Conservation (phyloP, 495 filamentous ascomycete genomes). For the Chaetomium cochliodes region DNA sequence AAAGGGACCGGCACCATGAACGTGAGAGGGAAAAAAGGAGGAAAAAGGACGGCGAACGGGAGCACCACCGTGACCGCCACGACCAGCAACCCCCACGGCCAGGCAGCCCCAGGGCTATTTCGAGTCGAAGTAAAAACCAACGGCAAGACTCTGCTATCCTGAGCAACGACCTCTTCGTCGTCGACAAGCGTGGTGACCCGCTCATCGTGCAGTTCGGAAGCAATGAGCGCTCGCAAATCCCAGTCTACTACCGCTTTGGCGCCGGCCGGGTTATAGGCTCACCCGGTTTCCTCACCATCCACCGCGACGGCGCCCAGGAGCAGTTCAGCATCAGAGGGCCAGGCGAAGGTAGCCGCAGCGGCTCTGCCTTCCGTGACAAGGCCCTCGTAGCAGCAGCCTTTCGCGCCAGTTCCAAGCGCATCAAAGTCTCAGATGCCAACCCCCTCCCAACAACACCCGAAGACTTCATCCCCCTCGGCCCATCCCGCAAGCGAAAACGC, state of each 20-base stretch:
- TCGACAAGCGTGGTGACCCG: slow-evolving; percentile 47
- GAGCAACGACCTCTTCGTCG: slow-evolving; percentile 32
- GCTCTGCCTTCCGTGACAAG: slow-evolving; percentile 43
- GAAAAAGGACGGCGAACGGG: slow-evolving; percentile 4
- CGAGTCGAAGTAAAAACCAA: not conserved
- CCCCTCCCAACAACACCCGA: slow-evolving; percentile 23
- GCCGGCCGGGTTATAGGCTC: slow-evolving; percentile 42
- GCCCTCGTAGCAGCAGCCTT: slow-evolving; percentile 35
- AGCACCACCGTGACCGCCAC: not conserved
- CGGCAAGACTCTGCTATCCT: not conserved
- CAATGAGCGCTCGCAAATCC: slow-evolving; percentile 43
- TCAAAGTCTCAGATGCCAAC: slow-evolving; percentile 25
- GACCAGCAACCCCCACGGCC: not conserved
- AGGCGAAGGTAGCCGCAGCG: slow-evolving; percentile 31
- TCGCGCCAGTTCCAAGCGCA: slow-evolving; percentile 29
- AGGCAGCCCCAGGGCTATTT: not conserved
- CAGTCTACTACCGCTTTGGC: slow-evolving; percentile 44
- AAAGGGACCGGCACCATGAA: slow-evolving; percentile 1
- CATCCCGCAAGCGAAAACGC: slow-evolving; percentile 45
- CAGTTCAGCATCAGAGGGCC: slow-evolving; percentile 37
- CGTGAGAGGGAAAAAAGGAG: not conserved
- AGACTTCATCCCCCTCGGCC: slow-evolving; percentile 40
- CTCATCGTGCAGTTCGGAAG: slow-evolving; percentile 46
- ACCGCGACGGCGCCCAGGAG: slow-evolving; percentile 37
- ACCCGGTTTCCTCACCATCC: slow-evolving; percentile 38